These are phyloP conservation scores for Pseudoturritis turrita DNA, from an alignment of 345 rosid species.

Conservation along the genomic window DNA sequence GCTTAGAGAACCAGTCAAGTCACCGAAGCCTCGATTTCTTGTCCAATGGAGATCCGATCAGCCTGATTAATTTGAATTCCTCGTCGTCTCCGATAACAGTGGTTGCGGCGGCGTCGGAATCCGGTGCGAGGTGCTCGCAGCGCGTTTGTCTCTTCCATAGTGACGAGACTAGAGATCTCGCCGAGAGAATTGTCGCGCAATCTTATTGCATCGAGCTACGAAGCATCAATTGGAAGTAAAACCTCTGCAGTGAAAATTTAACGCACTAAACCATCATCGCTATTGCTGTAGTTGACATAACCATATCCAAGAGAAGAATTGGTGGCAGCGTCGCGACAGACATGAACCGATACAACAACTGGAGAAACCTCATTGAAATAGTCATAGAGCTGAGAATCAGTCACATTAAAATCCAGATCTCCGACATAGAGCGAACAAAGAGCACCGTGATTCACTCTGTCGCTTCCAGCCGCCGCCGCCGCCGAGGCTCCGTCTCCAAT, in stretches of 20 bases:
- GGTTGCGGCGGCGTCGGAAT: constrained; percentile 45
- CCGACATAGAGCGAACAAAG: constrained; percentile 71
- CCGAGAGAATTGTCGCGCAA: constrained; percentile 62
- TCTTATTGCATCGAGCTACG: constrained; percentile 86
- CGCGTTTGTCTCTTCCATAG: constrained; percentile 72
- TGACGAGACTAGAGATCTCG: constrained; percentile 72
- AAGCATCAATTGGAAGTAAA: constrained; percentile 81
- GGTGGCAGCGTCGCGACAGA: constrained; percentile 60
- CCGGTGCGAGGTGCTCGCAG: constrained; percentile 49
- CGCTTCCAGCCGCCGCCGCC: constrained; percentile 17
- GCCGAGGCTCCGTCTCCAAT: constrained; percentile 22
- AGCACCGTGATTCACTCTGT: constrained; percentile 35
- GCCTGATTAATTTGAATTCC: constrained; percentile 31
- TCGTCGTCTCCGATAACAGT: constrained; percentile 41
- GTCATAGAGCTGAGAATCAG: constrained; percentile 70
- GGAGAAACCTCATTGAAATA: constrained; percentile 51
- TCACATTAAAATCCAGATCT: constrained; percentile 62
- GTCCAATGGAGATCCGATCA: constrained; percentile 45
- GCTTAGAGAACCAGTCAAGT: constrained; percentile 50
- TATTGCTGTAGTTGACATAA: constrained; percentile 75
- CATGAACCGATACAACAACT: constrained; percentile 71
- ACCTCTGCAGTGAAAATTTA: not conserved
- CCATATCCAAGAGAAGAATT: constrained; percentile 88
- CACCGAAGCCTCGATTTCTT: constrained; percentile 47
- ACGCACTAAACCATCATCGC: constrained; percentile 54